Conservation (phyloP, 1,284 basidiomycete species). For the Rhodotorula sp. region DNA sequence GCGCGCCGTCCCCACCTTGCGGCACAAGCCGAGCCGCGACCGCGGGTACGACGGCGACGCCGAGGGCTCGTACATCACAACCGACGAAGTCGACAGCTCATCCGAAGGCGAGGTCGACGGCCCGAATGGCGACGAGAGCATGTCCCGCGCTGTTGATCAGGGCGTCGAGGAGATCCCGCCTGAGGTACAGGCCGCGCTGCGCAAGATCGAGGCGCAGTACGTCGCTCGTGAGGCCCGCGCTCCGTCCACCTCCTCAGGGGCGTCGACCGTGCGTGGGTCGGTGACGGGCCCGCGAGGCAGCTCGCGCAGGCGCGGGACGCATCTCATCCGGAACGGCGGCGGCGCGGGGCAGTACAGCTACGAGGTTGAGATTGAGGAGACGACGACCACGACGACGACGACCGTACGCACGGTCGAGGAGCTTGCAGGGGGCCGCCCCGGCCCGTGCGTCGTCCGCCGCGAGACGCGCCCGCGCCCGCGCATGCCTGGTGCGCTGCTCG, state of each 20-base stretch:
- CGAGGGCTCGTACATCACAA: not conserved
- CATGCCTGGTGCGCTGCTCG: not conserved
- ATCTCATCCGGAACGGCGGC: not conserved
- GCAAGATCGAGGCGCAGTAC: slow-evolving; percentile 35
- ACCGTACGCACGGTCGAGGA: slow-evolving; percentile 25
- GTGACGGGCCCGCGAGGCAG: slow-evolving; percentile 16
- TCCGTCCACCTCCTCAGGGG: not conserved
- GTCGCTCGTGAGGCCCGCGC: not conserved
- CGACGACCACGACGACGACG: slow-evolving; percentile 42
- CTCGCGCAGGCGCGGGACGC: not conserved
- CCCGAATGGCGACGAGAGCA: slow-evolving; percentile 36
- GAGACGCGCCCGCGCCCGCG: not conserved
- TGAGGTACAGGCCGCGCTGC: slow-evolving; percentile 30
- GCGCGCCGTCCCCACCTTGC: not conserved
- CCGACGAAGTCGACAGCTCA: slow-evolving; percentile 16
- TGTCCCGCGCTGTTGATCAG: not conserved
- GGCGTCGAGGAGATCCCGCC: slow-evolving; percentile 33
- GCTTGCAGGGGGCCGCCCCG: not conserved
- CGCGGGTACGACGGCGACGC: slow-evolving; percentile 45
- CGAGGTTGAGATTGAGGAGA: slow-evolving; percentile 52
- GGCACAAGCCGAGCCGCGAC: not conserved
- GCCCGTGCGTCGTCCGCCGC: not conserved
- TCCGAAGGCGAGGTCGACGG: slow-evolving; percentile 39
- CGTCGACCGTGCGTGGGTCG: slow-evolving; percentile 28
- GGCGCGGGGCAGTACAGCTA: slow-evolving; percentile 46